Evolutionary conservation across 495 filamentous ascomycete species (phyloP), one percentile per base, ranked within the genome.

Genomic region (Podospora didyma): DNA sequence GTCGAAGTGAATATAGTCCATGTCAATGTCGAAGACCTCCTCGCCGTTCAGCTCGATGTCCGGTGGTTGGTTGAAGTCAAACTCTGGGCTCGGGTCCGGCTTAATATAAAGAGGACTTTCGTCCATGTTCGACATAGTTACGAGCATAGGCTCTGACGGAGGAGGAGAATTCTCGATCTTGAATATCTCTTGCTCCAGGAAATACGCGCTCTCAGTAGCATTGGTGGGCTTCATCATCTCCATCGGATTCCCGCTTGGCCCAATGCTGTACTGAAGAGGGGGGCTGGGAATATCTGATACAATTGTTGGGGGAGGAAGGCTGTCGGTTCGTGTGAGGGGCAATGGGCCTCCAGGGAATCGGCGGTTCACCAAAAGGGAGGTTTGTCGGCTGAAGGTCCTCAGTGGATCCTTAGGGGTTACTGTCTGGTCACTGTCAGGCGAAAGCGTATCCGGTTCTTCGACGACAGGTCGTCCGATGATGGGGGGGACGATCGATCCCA

Each of bases 211-310:
- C 59, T 78, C 75, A 47, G 55, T 58, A 28, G 63, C 56, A 58
- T 70, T 76, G 51, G 75, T 73, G 12, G 75, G 75, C 47, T 69
- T 69, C 69, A 76, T 76, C 61, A 76, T 66, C 46, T 72, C 69
- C 74, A 76, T 76, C 21, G 75, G 75, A 37, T 67, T 69, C 10
- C 52, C 66, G 50, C 64, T 71, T 14, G 68, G 66, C 3, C 56
- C 61, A 20, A 39, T 35, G 46, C 17, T 49, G 14, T 53, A 53
- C n/a, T 67, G 52, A 9, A 62, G 41, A 34, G 57, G 46, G 17
- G 60, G 50, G 24, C 60, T 63, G 17, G 58, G 61, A n/a, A 71
- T 58, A 41, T 71, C 68, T 1, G 68, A 48, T 39, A 70, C 66
- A 35, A 70, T 70, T 34, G 60, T 61, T 7, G 60, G 66, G 7